These are phyloP conservation scores for Chalciporus pseudorubinellus DNA, from an alignment of 768 basidiomycete genomes.

Conservation along the genomic window DNA sequence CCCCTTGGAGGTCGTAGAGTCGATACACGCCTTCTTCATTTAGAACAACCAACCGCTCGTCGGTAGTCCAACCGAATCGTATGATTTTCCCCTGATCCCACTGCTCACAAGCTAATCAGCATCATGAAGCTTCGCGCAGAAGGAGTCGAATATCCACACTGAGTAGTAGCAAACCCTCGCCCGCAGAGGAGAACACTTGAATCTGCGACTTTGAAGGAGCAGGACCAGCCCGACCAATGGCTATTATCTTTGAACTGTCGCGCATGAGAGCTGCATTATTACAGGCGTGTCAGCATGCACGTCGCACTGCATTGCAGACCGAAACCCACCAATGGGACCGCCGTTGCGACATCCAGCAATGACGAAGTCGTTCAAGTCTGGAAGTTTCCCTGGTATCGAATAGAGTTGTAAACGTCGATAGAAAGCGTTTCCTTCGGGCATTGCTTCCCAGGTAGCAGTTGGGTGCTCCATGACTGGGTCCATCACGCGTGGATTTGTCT, in stretches of 20 bases:
- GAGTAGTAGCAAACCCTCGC: slow-evolving; percentile 64
- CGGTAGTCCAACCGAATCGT: slow-evolving; percentile 79
- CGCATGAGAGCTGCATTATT: slow-evolving; percentile 72
- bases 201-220: slow-evolving; percentile 76
- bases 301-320: neutral
- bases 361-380: slow-evolving; percentile 75
- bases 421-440: slow-evolving; percentile 84
- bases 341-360: slow-evolving; percentile 82
- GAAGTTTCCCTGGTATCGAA: slow-evolving; percentile 73
- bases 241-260: slow-evolving; percentile 76
- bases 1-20: slow-evolving; percentile 82
- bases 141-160: slow-evolving; percentile 55
- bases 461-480: slow-evolving; percentile 61
- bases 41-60: slow-evolving; percentile 78
- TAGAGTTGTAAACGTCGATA: slow-evolving; percentile 86
- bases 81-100: slow-evolving; percentile 90
- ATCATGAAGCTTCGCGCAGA: neutral
- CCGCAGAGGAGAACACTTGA: slow-evolving; percentile 83
- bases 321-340: slow-evolving; percentile 76
- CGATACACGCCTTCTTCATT: slow-evolving; percentile 93
- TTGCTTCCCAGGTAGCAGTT: slow-evolving; percentile 84
- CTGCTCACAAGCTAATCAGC: slow-evolving; percentile 40
- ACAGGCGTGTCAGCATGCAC: slow-evolving; percentile 1
- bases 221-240: slow-evolving; percentile 57
- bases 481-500: slow-evolving; percentile 13